phyloP scores from a whole-genome alignment of 1,139 yeast genomes.

The Blastobotrys persicus region DNA sequence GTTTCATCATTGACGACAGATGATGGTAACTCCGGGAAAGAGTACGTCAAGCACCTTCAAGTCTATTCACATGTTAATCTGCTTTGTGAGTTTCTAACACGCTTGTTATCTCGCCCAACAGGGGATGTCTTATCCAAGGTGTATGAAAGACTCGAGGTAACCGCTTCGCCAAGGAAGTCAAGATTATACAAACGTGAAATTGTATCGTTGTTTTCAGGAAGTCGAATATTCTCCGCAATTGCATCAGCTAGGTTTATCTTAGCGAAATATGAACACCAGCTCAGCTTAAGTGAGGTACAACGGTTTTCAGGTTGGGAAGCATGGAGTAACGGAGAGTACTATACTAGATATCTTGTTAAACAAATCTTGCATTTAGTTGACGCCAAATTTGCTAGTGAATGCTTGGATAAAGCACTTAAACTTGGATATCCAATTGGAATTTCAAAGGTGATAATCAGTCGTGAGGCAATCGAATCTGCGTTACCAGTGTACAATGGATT shows the following conservation, averaged over 20 bases:
- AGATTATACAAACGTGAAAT: conserved; percentile 15
- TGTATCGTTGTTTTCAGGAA: conserved; percentile 20
- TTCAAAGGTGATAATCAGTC: conserved; percentile 11
- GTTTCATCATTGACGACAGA: conserved; percentile 1
- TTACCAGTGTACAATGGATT: conserved; percentile 11
- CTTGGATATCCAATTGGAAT: conserved; percentile 20
- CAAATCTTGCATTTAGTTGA: conserved; percentile 16
- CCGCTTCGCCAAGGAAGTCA: conserved; percentile 1
- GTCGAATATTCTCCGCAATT: conserved; percentile 20
- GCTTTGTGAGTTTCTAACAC: conserved; percentile 9
- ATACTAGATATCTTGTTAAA: conserved; percentile 15
- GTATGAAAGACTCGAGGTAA: conserved; percentile 1
- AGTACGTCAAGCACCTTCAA: conserved; percentile 2
- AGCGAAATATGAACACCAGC: conserved; percentile 11
- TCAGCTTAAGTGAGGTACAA: conserved; percentile 7
- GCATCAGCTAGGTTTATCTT: conserved; percentile 19
- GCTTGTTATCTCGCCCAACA: conserved; percentile 50
- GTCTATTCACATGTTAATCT: conserved; percentile 14
- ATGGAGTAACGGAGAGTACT: conserved; percentile 18
- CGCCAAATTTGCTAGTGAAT: conserved; percentile 15
- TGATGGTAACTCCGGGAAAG: conserved; percentile 10
- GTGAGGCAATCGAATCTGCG: conserved; percentile 2
- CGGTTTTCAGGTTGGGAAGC: conserved; percentile 19
- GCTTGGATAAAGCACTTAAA: conserved; percentile 12
- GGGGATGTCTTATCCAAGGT: background rate